Conservation (phyloP, 768 basidiomycete species). For the Gymnopilus junonius region DNA sequence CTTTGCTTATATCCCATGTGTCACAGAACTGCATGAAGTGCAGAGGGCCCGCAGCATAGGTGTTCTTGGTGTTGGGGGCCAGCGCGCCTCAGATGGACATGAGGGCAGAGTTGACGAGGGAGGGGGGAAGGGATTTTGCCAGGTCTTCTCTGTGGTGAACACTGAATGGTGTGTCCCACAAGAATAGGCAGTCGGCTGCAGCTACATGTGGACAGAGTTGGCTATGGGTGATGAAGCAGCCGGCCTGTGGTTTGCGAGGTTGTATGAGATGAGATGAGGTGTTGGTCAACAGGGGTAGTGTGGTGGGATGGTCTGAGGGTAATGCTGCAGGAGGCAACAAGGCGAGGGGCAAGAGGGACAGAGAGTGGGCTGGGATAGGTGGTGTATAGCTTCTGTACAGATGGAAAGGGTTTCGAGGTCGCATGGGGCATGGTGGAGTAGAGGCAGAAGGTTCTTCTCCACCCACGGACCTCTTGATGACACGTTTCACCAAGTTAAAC, state of each 20-base stretch:
- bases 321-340: no score
- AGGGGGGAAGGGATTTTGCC: not conserved
- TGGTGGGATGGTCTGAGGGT: no score
- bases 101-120: not conserved
- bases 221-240: conserved; percentile 8
- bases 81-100: conserved; percentile 17
- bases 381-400: not conserved
- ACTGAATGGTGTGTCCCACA: conserved; percentile 8
- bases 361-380: no score
- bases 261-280: no score
- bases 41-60: conserved; percentile 39
- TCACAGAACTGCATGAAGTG: conserved; percentile 44
- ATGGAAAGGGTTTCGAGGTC: not conserved
- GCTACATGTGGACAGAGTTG: conserved; percentile 14
- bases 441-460: not conserved
- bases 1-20: conserved; percentile 27
- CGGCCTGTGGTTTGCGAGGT: conserved; percentile 9
- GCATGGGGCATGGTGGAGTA: not conserved
- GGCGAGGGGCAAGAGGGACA: not conserved
- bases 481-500: not conserved
- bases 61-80: conserved; percentile 23
- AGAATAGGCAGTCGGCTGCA: conserved; percentile 8
- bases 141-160: conserved; percentile 1
- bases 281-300: no score
- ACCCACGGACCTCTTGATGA: not conserved